Evolutionary conservation across 225 moss, liverwort and hornwort species (phyloP).

Genomic region (Marchantia polymorpha): DNA sequence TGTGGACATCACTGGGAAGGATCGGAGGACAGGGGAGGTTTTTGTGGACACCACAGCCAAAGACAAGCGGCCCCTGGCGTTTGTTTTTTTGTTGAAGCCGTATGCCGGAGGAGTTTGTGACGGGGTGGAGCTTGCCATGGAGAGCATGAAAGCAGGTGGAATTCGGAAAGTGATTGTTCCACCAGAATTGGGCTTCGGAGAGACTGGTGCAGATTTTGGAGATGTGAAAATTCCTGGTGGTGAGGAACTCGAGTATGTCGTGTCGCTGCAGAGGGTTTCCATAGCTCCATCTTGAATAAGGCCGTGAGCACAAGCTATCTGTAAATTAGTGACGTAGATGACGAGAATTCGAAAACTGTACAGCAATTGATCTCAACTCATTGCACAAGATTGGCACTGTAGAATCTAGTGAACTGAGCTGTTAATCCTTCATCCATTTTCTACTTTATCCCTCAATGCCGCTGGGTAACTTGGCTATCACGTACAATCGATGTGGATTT

Average conservation of each 20-base stretch:
- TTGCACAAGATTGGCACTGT: too few species aligned
- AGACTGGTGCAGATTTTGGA: constrained; percentile 61
- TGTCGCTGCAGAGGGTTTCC: constrained; percentile 75
- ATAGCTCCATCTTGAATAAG: constrained; percentile 59
- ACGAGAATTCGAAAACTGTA: not conserved
- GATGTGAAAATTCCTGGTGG: constrained; percentile 54
- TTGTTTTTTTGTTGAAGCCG: constrained; percentile 73
- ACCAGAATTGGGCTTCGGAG: constrained; percentile 68
- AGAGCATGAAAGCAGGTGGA: constrained; percentile 77
- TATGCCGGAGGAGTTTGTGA: constrained; percentile 76
- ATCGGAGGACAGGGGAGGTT: constrained; percentile 48
- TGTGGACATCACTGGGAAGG: constrained; percentile 61
- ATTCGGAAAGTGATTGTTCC: constrained; percentile 68
- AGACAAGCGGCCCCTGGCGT: constrained; percentile 64
- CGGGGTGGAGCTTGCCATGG: constrained; percentile 71
- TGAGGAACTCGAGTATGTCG: constrained; percentile 62
- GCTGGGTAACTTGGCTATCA: too few species aligned
- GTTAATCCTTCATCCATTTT: too few species aligned
- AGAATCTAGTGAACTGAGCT: too few species aligned
- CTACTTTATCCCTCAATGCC: too few species aligned
- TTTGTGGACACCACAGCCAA: constrained; percentile 62
- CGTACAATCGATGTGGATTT: too few species aligned
- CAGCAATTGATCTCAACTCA: not conserved
- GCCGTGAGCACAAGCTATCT: not conserved
- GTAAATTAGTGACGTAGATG: too few species aligned